Percentiles rank a stretch among this genome's conserved stretches.
These are phyloP conservation scores for Ascochyta lentis DNA, from an alignment of 2,329 filamentous ascomycete species.

Conservation along the genomic window DNA sequence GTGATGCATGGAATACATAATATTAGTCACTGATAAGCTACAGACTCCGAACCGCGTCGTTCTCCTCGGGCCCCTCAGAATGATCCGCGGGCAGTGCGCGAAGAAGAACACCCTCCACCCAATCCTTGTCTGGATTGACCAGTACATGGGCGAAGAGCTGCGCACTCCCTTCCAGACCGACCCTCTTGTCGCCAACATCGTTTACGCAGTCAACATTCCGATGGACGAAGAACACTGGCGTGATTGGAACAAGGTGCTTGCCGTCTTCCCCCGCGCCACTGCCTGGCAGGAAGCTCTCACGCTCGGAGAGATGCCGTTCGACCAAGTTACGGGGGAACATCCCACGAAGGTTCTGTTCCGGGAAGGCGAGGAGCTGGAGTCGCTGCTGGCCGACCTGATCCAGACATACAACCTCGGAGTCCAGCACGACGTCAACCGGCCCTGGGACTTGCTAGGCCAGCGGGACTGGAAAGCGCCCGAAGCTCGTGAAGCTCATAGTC, in stretches of 20 bases:
- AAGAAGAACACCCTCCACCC: not conserved
- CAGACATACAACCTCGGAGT: not conserved
- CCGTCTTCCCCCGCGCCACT: constrained; percentile 12
- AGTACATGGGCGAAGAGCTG: constrained; percentile 15
- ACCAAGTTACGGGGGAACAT: constrained; percentile 7
- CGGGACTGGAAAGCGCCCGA: not conserved
- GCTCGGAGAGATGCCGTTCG: constrained; percentile 7
- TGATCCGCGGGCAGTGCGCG: constrained; percentile 8
- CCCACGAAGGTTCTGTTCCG: not conserved
- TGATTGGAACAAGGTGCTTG: constrained; percentile 18
- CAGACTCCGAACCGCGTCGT: constrained; percentile 7
- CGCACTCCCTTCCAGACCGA: constrained; percentile 11
- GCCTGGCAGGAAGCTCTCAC: constrained; percentile 19
- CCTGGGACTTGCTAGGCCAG: not conserved
- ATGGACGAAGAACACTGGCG: constrained; percentile 22
- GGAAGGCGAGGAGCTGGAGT: not conserved
- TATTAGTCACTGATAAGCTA: not conserved
- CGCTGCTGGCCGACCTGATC: not conserved
- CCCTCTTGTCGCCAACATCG: constrained; percentile 15
- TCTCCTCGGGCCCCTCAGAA: constrained; percentile 19
- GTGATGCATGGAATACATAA: too few species aligned
- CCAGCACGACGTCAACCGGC: not conserved
- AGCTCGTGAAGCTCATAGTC: not conserved
- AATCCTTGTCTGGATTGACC: constrained; percentile 16
- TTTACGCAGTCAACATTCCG: constrained; percentile 20